Evolutionary conservation across 306 rosid species (phyloP).

Genomic region (Acmispon strigosus): DNA sequence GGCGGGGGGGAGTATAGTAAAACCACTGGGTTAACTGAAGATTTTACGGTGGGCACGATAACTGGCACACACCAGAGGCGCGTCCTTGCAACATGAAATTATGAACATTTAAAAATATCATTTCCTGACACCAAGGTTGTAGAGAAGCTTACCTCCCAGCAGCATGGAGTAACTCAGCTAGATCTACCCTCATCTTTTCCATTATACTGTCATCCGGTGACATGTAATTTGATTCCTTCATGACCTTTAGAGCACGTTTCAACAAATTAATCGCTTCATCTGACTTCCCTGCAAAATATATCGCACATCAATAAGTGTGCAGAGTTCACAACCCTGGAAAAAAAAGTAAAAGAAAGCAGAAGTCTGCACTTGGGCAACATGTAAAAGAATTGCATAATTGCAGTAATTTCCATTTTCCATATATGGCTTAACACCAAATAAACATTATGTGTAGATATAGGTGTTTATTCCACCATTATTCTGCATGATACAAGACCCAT

Average conservation of each 20-base stretch:
- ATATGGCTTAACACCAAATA: background rate
- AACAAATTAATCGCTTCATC: slow-evolving; percentile 71
- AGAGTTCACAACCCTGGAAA: background rate
- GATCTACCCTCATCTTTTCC: slow-evolving; percentile 84
- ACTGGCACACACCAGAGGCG: no score
- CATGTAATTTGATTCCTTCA: slow-evolving; percentile 63
- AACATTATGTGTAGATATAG: background rate
- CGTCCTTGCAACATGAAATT: no score
- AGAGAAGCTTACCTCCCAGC: slow-evolving; percentile 58
- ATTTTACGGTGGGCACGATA: no score
- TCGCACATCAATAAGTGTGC: background rate
- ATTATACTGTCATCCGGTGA: slow-evolving; percentile 54
- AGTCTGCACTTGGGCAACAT: background rate
- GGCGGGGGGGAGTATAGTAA: background rate
- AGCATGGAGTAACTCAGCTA: slow-evolving; percentile 78
- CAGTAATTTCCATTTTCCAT: background rate
- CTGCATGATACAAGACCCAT: background rate
- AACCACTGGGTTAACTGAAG: background rate
- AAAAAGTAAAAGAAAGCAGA: background rate
- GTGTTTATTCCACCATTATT: slow-evolving; percentile 11
- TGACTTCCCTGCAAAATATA: slow-evolving; percentile 51
- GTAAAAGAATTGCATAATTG: background rate
- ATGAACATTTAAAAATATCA: background rate
- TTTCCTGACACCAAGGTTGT: slow-evolving; percentile 12
- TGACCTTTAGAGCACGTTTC: slow-evolving; percentile 57